Base-by-base conservation (phyloP, 192 early-diverging fungal genomes). In the Umbelopsis vinacea region DNA sequence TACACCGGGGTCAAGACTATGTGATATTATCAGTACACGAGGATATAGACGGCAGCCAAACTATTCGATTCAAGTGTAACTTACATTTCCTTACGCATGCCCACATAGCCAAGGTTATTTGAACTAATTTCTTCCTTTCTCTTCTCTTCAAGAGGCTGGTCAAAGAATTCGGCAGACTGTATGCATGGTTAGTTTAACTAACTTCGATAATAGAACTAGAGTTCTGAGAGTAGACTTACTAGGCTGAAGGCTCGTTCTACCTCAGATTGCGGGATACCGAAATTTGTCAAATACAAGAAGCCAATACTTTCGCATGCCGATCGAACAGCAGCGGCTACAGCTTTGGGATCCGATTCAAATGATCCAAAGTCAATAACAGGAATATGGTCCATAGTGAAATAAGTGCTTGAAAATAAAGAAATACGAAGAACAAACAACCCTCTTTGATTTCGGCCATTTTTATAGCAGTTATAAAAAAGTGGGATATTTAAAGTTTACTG, bases 341-440 rank as follows among this genome's bases (percentile, higher is more conserved):
- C 73, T 8, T 54, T 17, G n/a, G 74, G 76, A 45, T 84, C 69
- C 0, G 79, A 76, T 14, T 71, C 54, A 67, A 87, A 87, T 15
- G 80, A 53, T 29, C 77, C 71, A 73, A 89, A 88, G 74, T 89
- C 88, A 66, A 89, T 79, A 10, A 88, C 73, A 23, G 88, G 88
- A 66, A 89, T 88, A 46, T 74, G 19, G 5, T 63, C 50, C 48
- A 53, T 69, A 11, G 14, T 9, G 35, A 21, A 50, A 17, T 5
- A 52, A 69, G 48, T 26, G 29, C 6, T 29, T 22, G 67, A 68
- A 26, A 15, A 29, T 15, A 8, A 50, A 52, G 52, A 35, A 21
- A 26, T 50, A 53, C 2, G 26, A 24, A 68, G 23, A 46, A 52
- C 33, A 26, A 63, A 63, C 17, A 63, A 63, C 21, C 12, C 17